Base-by-base conservation (phyloP, 257 asterid genomes). In the Voacanga thouarsii region DNA sequence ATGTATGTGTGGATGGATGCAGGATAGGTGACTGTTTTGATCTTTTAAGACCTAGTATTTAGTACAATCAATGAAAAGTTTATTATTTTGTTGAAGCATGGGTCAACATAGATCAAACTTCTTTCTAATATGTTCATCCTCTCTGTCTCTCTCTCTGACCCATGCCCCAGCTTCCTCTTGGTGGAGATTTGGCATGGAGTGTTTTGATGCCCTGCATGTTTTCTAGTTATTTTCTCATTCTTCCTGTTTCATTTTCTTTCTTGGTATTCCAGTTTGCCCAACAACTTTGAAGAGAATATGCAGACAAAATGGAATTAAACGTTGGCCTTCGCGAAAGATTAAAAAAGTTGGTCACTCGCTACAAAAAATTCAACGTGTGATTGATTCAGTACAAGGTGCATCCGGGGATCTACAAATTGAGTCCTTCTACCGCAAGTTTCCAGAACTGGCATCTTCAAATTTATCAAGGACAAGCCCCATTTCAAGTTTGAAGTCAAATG, bases 221-320 rank as follows among this genome's bases (percentile, higher is more conserved):
- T 68, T 69, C n/a, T 63, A 68, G 64, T 43, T 60, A 59, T 53
- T 77, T 30, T 43, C 76, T 68, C 45, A 44, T 63, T 60, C 39
- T 53, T 41, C 23, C 55, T 77, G 60, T 74, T 78, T 50, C 33
- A 11, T 23, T 55, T 55, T 61, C 5, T 74, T 28, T 53, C 26
- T 24, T 53, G 30, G 21, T 51, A 21, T 71, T 87, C 81, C 92
- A 95, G 99, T 95, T 80, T 95, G 99, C 75, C 97, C 98, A 33
- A 95, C 99, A 37, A 95, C 99, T 12, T 85, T 95, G 92, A 95
- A 95, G 93, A 90, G 98, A 89, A 92, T 95, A 89, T 95, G 99
- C 89, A 85, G 99, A 83, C 96, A 90, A 75, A 91, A 92, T 26
- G 98, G 98, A 23, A 92, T 95, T 47, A 91, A 89, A 67, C 97